Evolutionary conservation across 768 basidiomycete species (phyloP).

Genomic region (Russula ochroleuca): DNA sequence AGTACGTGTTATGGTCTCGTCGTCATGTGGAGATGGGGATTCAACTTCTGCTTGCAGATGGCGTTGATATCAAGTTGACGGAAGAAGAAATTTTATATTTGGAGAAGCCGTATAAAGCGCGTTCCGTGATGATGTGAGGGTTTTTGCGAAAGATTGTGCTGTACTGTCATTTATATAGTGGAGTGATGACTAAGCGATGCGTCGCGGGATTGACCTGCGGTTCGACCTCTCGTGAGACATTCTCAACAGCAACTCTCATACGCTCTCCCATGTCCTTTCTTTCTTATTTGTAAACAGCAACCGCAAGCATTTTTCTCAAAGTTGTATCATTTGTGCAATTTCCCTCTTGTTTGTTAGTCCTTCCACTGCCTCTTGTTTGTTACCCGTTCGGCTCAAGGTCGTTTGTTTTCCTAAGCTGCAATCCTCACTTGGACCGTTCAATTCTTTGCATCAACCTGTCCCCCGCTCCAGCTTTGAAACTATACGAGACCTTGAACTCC

Average conservation of each 20-base stretch:
- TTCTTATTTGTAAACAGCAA: neutral
- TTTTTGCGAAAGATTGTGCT: neutral
- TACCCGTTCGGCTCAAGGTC: neutral
- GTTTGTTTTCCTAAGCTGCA: neutral
- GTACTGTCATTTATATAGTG: too few species aligned
- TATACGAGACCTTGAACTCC: neutral
- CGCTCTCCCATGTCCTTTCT: neutral
- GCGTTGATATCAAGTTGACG: slow-evolving; percentile 13
- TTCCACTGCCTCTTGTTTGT: neutral
- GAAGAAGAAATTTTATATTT: slow-evolving; percentile 22
- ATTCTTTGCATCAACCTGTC: neutral
- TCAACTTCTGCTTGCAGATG: slow-evolving; percentile 4
- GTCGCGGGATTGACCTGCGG: too few species aligned
- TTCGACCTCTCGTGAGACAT: neutral
- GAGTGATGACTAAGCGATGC: slow-evolving; percentile 5
- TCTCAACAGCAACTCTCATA: neutral
- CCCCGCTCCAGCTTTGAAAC: neutral
- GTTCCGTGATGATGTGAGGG: slow-evolving; percentile 17
- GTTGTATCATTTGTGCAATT: neutral
- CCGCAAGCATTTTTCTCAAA: neutral
- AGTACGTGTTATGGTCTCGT: slow-evolving; percentile 2
- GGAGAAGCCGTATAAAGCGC: slow-evolving; percentile 25
- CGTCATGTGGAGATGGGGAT: neutral
- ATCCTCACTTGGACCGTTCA: neutral
- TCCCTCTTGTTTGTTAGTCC: neutral